Percentiles rank a stretch among this genome's conserved stretches.
Conservation (phyloP, 768 basidiomycete species). For the Collybia sp. region DNA sequence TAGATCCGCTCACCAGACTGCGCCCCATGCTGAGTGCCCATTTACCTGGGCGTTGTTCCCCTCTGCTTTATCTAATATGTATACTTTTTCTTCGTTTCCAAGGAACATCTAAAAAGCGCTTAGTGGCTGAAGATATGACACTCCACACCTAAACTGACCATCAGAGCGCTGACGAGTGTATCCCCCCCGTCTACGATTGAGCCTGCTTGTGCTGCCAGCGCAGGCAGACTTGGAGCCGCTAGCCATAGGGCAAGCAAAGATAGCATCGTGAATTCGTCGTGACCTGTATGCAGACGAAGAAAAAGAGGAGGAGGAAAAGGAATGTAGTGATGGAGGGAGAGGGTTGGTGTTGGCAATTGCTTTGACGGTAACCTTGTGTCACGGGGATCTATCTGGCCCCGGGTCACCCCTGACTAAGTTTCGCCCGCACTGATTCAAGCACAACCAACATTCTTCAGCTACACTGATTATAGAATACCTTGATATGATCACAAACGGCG, state of each 20-base stretch:
- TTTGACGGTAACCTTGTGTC: too few relatives aligned
- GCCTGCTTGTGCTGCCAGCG: conserved; percentile 32
- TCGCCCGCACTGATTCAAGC: too few relatives aligned
- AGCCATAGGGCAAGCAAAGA: conserved; percentile 43
- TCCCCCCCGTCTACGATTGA: conserved; percentile 41
- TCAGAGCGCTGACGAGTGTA: conserved; percentile 47
- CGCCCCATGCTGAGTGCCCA: conserved; percentile 71
- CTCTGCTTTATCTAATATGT: conserved; percentile 91
- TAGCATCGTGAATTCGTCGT: conserved; percentile 9
- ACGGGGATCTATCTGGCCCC: too few relatives aligned
- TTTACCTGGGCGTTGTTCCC: conserved; percentile 62
- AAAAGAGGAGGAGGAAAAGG: too few relatives aligned
- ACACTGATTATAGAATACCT: too few relatives aligned
- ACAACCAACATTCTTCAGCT: too few relatives aligned
- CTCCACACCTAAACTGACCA: conserved; percentile 27
- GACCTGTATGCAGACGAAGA: conserved; percentile 1
- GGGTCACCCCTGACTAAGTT: too few relatives aligned
- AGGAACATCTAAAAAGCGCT: conserved; percentile 60
- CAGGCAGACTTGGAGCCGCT: conserved; percentile 25
- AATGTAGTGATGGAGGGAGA: too few relatives aligned
- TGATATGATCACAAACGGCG: too few relatives aligned
- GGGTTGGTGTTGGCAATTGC: too few relatives aligned
- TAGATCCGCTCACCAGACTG: conserved; percentile 47
- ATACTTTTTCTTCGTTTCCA: conserved; percentile 75
- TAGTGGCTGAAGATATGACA: neutral